Base-by-base conservation (phyloP, 225 moss, liverwort and hornwort genomes). In the Marchantia paleacea region DNA sequence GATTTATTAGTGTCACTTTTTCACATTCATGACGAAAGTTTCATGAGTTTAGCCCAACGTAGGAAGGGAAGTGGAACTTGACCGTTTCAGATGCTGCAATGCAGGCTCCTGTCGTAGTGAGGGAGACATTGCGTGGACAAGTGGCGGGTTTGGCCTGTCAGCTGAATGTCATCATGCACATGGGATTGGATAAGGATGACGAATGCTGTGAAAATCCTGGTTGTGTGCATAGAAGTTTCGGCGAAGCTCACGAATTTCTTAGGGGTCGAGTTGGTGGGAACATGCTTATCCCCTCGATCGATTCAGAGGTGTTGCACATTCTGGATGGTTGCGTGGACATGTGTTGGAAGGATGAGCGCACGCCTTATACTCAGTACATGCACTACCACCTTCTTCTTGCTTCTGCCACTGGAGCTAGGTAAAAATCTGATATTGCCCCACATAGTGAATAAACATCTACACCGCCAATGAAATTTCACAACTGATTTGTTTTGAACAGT, bases 321-420 rank as follows among this genome's bases (percentile, higher is more conserved):
- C 30, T 83, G 58, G 83, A 83, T 30, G 83, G 83, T 12, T 52
- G 60, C 22, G 83, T 83, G 60, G 83, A 83, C 52, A 48, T 83
- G 78, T 83, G 83, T 48, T 72, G 57, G 70, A 71, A 79, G 25
- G 79, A 83, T 72, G n/a, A 69, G 10, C 78, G 83, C n/a, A 79
- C 79, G 15, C 83, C 83, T 19, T 79, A 62, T 31, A 64, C 78
- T 31, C 83, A 79, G 22, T 62, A 79, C n/a, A 83, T 83, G 83
- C 83, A 78, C 47, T 83, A 83, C 72, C 72, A 73, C 48, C 78
- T 83, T 24, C 72, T 71, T 60, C 72, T 79, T 49, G 73, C 63
- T 60, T 79, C 78, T 1, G 54, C 79, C 53, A 63, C 55, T 7
- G 83, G 83, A 22, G 73, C 79, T 28, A 76, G 73, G 80, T 81